Evolutionary conservation across 306 rosid genomes (phyloP), one percentile per base, ranked within the genome.

Genomic region (Glycine tomentella): DNA sequence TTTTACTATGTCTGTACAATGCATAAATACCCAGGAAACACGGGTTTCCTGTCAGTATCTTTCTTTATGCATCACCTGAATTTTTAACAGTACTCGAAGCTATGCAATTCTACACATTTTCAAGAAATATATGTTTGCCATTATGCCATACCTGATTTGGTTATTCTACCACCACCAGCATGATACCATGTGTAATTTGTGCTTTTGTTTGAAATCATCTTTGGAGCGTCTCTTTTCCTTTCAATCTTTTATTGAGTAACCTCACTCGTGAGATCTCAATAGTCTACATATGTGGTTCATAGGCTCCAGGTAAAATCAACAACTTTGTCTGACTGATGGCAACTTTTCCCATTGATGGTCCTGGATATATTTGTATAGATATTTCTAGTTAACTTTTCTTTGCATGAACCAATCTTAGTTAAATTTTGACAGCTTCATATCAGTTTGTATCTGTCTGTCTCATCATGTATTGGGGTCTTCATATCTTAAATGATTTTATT

Each of bases 131-230:
- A 52, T 50, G 42, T 65, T 17, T 52, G 56, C n/a, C 70, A 68
- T 69, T 68, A 3, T 67, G 75, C 25, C 69, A 68, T 55, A 67
- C 75, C n/a, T 67, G 78, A 76, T 42, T 31, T 57, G 53, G 42
- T 59, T 53, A 7, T 68, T 55, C 58, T 44, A 14, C 76, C 10
- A 14, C 76, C 10, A 20, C 69, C 20, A 62, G 57, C 44, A 53
- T 17, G 48, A 62, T 36, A 63, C 20, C 72, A 31, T 34, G 17
- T 34, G 38, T 49, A 9, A 76, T 76, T 25, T 42, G 11, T 68
- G 48, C 9, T 69, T 5, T 68, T 68, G 48, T 40, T 25, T 78
- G 45, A 52, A 36, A 40, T 40, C 33, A 49, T 34, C 63, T 9
- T 13, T 62, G 62, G 40, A 34, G 63, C 72, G 13, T 76, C 50